Base-by-base conservation (phyloP, 78 protist species). In the Chrysochromulina tobinii region DNA sequence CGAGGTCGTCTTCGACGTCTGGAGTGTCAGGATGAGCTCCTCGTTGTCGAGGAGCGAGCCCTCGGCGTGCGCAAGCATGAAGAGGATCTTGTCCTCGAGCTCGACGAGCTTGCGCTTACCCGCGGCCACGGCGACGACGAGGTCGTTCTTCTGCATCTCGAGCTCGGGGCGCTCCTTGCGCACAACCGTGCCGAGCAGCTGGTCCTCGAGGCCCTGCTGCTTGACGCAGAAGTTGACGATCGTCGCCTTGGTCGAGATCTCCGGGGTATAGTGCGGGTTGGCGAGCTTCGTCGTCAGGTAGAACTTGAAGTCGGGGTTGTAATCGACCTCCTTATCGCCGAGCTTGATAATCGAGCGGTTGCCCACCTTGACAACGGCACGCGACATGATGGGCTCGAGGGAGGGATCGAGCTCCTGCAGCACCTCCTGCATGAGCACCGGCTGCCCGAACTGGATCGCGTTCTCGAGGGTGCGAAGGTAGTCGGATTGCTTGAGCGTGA, bases 201-300 rank as follows among this genome's bases (percentile, higher is more conserved):
- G 99, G 67, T 94, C 97, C 89, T 96, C 96, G 21, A 97, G 88
- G 4, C 99, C 99, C 75, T 96, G 59, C 77, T 95, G 95, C 88
- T 92, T 94, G 50, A 97, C 97, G 15, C 96, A 96, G 81, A 96
- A 97, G 96, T 97, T 97, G 89, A 96, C 96, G 1, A 97, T n/a
- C n/a, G 96, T 91, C 55, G 93, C 68, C 92, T 95, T 96, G 15
- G 97, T 94, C 66, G 93, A 90, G 27, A 95, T 93, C 87, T 97
- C 99, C 11, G 99, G 99, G 48, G 96, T 51, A 91, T 94, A 96
- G 85, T 90, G 96, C 61, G 99, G 99, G 89, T 96, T 96, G 53
- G 92, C 75, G 21, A 96, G 61, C 90, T 94, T 95, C 18, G 99
- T 96, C 61, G 97, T 96, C 83, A 97, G 61, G 94, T 93, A 96